Evolutionary conservation across 1,284 basidiomycete genomes (phyloP).

Genomic region (Nidula niveotomentosa): DNA sequence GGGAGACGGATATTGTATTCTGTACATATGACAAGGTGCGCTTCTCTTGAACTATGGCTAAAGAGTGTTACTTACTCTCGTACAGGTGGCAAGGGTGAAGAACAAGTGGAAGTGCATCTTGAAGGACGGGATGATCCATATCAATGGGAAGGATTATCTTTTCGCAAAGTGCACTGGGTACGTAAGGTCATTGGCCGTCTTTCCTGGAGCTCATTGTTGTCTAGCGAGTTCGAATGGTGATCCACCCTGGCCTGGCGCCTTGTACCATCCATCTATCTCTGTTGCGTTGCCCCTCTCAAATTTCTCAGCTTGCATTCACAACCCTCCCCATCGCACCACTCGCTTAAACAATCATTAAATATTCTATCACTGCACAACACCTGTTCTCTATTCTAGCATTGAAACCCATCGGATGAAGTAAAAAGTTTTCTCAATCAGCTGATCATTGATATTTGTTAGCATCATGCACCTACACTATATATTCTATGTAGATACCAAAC

Average conservation of each 20-base stretch:
- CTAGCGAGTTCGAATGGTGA: slow-evolving; percentile 49
- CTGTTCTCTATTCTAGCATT: too few relatives aligned
- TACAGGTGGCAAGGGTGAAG: slow-evolving; percentile 93
- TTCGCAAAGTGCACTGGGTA: slow-evolving; percentile 95
- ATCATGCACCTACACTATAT: not conserved
- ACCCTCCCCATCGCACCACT: too few relatives aligned
- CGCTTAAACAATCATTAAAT: too few relatives aligned
- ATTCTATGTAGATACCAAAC: not conserved
- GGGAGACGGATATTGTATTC: slow-evolving; percentile 91
- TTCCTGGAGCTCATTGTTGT: not conserved
- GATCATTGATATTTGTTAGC: not conserved
- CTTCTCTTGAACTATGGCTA: slow-evolving; percentile 1
- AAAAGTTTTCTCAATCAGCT: not conserved
- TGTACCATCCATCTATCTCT: not conserved
- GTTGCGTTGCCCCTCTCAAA: not conserved
- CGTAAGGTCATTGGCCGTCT: slow-evolving; percentile 16
- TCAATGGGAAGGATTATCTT: slow-evolving; percentile 96
- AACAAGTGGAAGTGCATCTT: slow-evolving; percentile 99
- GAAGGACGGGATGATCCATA: slow-evolving; percentile 97
- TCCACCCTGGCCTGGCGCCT: not conserved
- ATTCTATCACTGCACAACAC: too few relatives aligned
- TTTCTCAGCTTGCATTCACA: not conserved
- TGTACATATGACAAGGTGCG: slow-evolving; percentile 98
- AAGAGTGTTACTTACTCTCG: not conserved
- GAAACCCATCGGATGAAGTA: not conserved